phyloP scores from a whole-genome alignment of 306 rosid species.

The Malus orientalis region DNA sequence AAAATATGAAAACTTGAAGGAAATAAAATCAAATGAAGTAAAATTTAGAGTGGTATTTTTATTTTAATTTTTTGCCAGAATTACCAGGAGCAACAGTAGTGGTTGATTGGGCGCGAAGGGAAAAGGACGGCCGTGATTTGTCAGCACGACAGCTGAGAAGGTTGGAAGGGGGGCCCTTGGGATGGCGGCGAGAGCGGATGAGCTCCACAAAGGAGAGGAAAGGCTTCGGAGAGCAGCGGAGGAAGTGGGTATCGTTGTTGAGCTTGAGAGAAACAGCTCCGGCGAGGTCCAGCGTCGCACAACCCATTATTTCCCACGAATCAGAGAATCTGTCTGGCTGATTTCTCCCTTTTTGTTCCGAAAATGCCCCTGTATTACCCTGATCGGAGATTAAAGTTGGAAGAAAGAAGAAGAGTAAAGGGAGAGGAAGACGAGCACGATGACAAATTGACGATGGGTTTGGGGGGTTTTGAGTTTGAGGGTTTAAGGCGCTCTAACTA shows the following conservation, averaged over 20 bases:
- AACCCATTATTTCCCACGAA: conserved; percentile 36
- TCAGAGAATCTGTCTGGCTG: neutral
- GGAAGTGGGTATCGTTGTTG: neutral
- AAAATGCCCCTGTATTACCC: neutral
- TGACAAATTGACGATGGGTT: neutral
- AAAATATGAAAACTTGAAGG: neutral
- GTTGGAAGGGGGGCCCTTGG: conserved; percentile 5
- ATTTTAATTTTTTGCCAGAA: too few species aligned
- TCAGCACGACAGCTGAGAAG: neutral
- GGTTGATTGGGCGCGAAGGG: conserved; percentile 4
- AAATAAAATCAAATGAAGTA: neutral
- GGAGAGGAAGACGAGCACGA: neutral
- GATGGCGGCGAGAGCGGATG: neutral
- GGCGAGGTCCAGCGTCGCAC: conserved; percentile 29
- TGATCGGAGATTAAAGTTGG: neutral
- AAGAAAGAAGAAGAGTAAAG: neutral
- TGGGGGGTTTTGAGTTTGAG: neutral
- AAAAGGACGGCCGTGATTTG: conserved; percentile 15
- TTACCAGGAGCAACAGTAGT: neutral
- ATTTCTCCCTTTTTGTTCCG: neutral
- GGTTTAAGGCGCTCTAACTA: neutral
- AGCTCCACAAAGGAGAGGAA: neutral
- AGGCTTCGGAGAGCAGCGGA: conserved; percentile 16
- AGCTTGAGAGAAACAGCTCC: conserved; percentile 26
- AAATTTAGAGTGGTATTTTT: neutral